Base-by-base conservation (phyloP, 352 stramenopile species). In the Saprolegnia diclina region DNA sequence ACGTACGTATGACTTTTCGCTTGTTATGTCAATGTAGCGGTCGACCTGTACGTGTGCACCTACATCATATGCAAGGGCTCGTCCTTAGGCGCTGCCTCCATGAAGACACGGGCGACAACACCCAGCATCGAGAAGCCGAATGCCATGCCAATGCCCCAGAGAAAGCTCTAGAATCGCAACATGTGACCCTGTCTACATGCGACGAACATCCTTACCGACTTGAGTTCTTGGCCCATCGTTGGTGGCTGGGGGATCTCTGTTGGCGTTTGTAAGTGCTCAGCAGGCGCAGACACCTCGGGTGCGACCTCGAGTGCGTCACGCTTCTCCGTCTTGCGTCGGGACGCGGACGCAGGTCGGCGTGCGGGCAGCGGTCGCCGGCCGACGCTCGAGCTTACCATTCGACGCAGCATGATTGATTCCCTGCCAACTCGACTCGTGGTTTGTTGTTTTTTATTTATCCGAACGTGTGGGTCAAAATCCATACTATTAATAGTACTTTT, bases 131-230 rank as follows among this genome's bases (percentile, higher is more conserved):
- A 81, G 67, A 93, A 93, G 29, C 79, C 85, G 1, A 90, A 64
- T 2, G 85, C 79, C 83, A 93, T 91, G 46, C 85, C 85, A 61
- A 90, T 75, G 4, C 83, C 85, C 81, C 81, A 93, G 16, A 90
- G 65, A 56, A 93, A 93, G 57, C 80, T 91, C 85, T 93, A 67
- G 32, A 67, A 16, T 18, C 22, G 24, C 13, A 22, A 5, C 2
- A 54, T 54, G 29, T 46, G 5, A 50, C 29, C 29, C 14, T 40
- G 4, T 24, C 6, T 55, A 18, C 1, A 37, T 38, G 18, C 24
- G 0, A 55, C 13, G 50, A 56, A 1, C 14, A 37, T 9, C 18
- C 35, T 9, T 67, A 67, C 62, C 62, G 62, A 59, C 37, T 67
- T 67, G 18, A 67, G 21, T 7, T 55, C 62, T 67, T 67, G 62